A percentile compares a stretch with the other conserved stretches of the same genome.
These are phyloP conservation scores for Ophiostoma montium DNA, from an alignment of 2,329 filamentous ascomycete species.

Conservation along the genomic window DNA sequence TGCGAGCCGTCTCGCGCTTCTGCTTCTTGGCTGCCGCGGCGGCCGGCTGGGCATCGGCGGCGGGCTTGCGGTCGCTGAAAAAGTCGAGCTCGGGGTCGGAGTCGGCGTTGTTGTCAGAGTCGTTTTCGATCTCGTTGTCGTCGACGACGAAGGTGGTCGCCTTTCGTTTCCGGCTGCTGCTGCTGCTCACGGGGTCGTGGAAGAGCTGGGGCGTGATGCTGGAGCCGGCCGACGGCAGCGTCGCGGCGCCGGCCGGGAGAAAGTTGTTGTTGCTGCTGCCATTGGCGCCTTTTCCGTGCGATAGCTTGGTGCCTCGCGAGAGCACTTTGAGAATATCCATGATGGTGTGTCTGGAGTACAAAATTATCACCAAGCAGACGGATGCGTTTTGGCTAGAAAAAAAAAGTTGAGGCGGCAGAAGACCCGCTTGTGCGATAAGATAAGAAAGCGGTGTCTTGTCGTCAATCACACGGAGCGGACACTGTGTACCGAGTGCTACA, in stretches of 20 bases:
- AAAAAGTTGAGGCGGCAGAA: constrained; percentile 2
- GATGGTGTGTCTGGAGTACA: neutral
- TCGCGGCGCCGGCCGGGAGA: constrained; percentile 20
- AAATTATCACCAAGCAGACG: too few species aligned
- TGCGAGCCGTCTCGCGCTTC: constrained; percentile 17
- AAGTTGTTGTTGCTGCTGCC: constrained; percentile 20
- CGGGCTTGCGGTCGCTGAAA: constrained; percentile 26
- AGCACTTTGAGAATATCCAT: constrained; percentile 66
- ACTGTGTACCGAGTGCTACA: too few species aligned
- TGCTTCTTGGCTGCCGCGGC: constrained; percentile 18
- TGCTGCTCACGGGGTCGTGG: constrained; percentile 38
- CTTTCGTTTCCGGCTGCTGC: constrained; percentile 27
- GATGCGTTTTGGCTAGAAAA: constrained; percentile 15
- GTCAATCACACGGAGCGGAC: too few species aligned
- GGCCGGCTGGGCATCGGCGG: constrained; percentile 20
- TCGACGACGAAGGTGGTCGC: constrained; percentile 5
- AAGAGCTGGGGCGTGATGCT: constrained; percentile 56
- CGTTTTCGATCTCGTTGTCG: constrained; percentile 9
- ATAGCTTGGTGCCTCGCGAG: constrained; percentile 52
- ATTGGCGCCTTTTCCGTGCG: constrained; percentile 15
- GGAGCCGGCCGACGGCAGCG: constrained; percentile 50
- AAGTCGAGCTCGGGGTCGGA: constrained; percentile 36
- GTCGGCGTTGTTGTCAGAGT: constrained; percentile 18
- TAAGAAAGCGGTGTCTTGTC: neutral
- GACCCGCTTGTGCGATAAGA: neutral